These are phyloP conservation scores for Fusarium aywerte DNA, from an alignment of 2,329 filamentous ascomycete species.

Conservation along the genomic window DNA sequence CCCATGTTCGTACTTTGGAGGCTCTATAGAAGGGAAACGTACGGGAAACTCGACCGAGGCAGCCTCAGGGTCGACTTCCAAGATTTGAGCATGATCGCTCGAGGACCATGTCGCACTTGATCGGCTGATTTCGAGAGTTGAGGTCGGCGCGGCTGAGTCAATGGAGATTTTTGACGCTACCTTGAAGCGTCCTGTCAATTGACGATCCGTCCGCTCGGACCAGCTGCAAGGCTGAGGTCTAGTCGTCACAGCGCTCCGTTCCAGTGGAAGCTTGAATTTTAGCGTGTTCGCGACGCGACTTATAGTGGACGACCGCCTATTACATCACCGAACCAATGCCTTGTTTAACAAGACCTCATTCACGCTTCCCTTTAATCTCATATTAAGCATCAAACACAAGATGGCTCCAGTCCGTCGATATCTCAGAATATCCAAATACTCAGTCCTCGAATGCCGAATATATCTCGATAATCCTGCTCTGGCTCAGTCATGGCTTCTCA, in stretches of 20 bases:
- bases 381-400: background rate
- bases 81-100: conserved; percentile 61
- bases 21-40: conserved; percentile 45
- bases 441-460: conserved; percentile 95
- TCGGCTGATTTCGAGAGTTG: conserved; percentile 6
- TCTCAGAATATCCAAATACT: conserved; percentile 89
- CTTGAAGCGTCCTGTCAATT: conserved; percentile 24
- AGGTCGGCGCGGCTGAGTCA: conserved; percentile 33
- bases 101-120: conserved; percentile 46
- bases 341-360: conserved; percentile 7
- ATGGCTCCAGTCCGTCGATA: conserved; percentile 94
- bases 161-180: conserved; percentile 40
- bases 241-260: background rate
- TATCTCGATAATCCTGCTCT: conserved; percentile 93
- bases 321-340: conserved; percentile 37
- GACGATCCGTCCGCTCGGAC: conserved; percentile 24
- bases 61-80: conserved; percentile 81
- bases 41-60: conserved; percentile 80
- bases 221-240: conserved; percentile 46
- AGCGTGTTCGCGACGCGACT: conserved; percentile 29
- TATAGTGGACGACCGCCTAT: conserved; percentile 33
- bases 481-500: conserved; percentile 84
- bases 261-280: conserved; percentile 18
- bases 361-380: conserved; percentile 2
- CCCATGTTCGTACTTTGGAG: background rate